phyloP scores from a whole-genome alignment of 164 flowering plant genomes.

The Vitis amurensis region DNA sequence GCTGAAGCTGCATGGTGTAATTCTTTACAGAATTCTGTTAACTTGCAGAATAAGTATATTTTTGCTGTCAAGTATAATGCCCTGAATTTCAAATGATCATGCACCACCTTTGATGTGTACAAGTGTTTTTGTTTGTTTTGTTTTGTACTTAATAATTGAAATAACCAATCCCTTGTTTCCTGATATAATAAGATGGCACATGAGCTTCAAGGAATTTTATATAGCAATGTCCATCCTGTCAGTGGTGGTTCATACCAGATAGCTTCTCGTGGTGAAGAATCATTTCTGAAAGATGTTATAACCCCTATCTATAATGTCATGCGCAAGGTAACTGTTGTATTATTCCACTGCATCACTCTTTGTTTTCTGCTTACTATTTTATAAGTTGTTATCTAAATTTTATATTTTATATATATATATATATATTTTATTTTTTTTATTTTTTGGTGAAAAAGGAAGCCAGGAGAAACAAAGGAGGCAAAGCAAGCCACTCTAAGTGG shows the following conservation, averaged over 20 bases:
- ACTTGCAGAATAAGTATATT: background rate
- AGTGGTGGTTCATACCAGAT: slow-evolving; percentile 53
- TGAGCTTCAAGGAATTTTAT: slow-evolving; percentile 60
- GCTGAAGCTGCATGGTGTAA: no score
- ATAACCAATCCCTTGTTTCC: background rate
- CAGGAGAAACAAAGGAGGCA: slow-evolving; percentile 78
- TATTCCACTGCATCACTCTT: background rate
- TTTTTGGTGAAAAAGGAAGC: slow-evolving; percentile 74
- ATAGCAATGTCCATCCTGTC: slow-evolving; percentile 47
- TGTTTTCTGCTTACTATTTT: background rate
- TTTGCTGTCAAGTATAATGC: no score
- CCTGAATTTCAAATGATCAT: no score
- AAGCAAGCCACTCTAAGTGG: slow-evolving; percentile 90
- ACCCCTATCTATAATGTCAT: slow-evolving; percentile 85
- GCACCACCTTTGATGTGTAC: no score
- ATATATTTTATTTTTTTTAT: slow-evolving; percentile 1
- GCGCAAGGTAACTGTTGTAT: slow-evolving; percentile 48
- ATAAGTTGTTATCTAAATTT: no score
- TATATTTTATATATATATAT: background rate
- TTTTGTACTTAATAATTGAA: background rate
- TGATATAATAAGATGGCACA: slow-evolving; percentile 64
- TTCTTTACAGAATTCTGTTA: no score
- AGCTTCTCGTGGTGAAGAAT: slow-evolving; percentile 61
- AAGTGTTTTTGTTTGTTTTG: background rate
- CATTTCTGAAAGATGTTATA: slow-evolving; percentile 71